Conservation (phyloP, 805 yeast genomes). For the Zygosaccharomyces kombuchaensis region DNA sequence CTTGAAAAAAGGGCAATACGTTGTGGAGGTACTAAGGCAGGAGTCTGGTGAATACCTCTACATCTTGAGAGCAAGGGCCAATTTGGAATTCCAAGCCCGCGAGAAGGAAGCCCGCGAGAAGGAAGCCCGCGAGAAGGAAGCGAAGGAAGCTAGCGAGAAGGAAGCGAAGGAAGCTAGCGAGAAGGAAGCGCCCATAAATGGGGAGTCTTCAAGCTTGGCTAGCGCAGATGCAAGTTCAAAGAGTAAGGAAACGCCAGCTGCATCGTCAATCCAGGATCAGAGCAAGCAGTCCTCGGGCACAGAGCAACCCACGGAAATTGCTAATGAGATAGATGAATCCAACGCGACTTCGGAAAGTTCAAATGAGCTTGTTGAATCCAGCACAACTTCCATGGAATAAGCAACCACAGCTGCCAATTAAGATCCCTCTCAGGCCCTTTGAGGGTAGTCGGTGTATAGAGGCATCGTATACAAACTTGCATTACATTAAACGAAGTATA, state of each 20-base stretch:
- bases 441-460: not conserved
- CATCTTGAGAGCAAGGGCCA: slow-evolving; percentile 54
- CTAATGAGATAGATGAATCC: too few species aligned
- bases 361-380: too few species aligned
- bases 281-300: too few species aligned
- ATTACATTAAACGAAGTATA: not conserved
- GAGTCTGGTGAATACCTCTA: slow-evolving; percentile 62
- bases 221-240: not conserved
- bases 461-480: not conserved
- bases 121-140: slow-evolving; percentile 35
- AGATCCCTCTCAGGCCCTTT: not conserved
- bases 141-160: slow-evolving; percentile 41
- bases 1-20: slow-evolving; percentile 35
- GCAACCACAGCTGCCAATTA: too few species aligned
- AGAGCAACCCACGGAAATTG: too few species aligned
- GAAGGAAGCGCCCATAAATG: too few species aligned
- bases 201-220: slow-evolving; percentile 12
- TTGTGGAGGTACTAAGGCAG: slow-evolving; percentile 46
- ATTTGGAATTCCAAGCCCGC: slow-evolving; percentile 51
- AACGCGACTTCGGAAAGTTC: too few species aligned
- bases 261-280: not conserved
- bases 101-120: slow-evolving; percentile 39
- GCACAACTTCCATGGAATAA: too few species aligned
- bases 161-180: slow-evolving; percentile 37
- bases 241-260: slow-evolving; percentile 3